Base-by-base conservation (phyloP, 2,329 filamentous ascomycete species). In the Tolypocladium sp. region DNA sequence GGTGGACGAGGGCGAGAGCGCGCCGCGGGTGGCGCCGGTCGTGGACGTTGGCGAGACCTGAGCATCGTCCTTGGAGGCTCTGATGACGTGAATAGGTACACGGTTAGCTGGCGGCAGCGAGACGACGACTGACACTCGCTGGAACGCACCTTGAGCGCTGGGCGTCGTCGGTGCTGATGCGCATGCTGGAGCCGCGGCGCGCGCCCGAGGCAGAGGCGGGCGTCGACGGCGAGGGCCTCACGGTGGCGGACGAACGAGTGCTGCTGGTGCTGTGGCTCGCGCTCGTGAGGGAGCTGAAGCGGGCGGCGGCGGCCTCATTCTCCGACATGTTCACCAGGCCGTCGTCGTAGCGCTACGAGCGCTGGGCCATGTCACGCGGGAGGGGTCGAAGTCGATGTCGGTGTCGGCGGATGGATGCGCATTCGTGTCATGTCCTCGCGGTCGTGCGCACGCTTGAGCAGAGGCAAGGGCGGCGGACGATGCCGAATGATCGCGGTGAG, bases 191-290 rank as follows among this genome's bases (percentile, higher is more conserved):
- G n/a, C 60, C 64, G 56, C 61, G 61, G 57, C 62, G 65, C 56
- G 61, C 61, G 37, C 61, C 59, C 37, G 60, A 61, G 55, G 75
- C 70, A 42, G 69, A 67, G 38, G 69, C 67, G 58, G 70, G 67
- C 60, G 65, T 70, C 61, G 70, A 66, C 59, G 67, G 69, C 56
- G 72, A 73, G 42, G 79, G 79, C 73, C 80, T 85, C 64, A 86
- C 76, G 44, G 88, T 91, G 68, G 84, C 82, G 69, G 80, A 82
- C 62, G 87, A 89, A 67, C 82, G 82, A 74, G 82, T 84, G 76
- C 86, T 89, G 67, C 85, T 82, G 68, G 82, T 83, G 76, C 82
- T 84, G 64, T 82, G 86, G 63, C 64, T 67, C 40, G 65, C 67
- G 67, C 68, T 72, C 67, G 71, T 71, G 62, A 68, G 59, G 57